phyloP scores from a whole-genome alignment of 768 basidiomycete genomes.

The Favolaschia claudopus region DNA sequence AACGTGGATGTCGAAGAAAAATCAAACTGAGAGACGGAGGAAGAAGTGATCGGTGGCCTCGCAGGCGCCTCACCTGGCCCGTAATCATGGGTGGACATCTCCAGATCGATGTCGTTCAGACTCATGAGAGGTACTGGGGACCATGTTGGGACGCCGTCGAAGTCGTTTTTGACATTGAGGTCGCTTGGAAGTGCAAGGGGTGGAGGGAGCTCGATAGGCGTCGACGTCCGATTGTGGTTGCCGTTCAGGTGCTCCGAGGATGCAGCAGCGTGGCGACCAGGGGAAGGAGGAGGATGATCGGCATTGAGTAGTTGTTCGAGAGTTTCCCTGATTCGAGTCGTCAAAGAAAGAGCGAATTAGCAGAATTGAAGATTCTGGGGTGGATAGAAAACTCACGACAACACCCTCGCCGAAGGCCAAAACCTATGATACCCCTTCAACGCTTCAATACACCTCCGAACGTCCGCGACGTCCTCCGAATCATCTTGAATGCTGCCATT shows the following conservation, averaged over 20 bases:
- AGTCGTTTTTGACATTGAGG: too few species aligned
- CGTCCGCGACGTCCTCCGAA: not conserved
- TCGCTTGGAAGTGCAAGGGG: not conserved
- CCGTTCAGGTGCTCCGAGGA: not conserved
- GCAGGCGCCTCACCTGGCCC: conserved; percentile 1
- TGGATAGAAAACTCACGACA: not conserved
- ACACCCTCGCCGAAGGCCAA: not conserved
- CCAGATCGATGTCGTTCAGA: not conserved
- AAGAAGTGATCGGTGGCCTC: not conserved
- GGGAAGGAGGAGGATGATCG: not conserved
- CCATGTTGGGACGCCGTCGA: not conserved
- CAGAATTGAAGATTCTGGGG: not conserved
- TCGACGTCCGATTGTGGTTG: not conserved
- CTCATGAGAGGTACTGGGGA: not conserved
- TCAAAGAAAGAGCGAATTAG: not conserved
- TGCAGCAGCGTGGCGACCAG: too few species aligned
- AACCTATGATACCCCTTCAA: not conserved
- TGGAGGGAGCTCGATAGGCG: not conserved
- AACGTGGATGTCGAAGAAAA: not conserved
- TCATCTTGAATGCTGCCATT: not conserved
- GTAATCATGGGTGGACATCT: not conserved
- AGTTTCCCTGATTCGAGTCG: conserved; percentile 4
- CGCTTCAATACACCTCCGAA: not conserved
- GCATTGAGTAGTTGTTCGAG: conserved; percentile 15
- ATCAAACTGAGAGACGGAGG: not conserved